These are phyloP conservation scores for Dactylorhiza incarnata DNA, from an alignment of 106 monocot species.

Conservation along the genomic window DNA sequence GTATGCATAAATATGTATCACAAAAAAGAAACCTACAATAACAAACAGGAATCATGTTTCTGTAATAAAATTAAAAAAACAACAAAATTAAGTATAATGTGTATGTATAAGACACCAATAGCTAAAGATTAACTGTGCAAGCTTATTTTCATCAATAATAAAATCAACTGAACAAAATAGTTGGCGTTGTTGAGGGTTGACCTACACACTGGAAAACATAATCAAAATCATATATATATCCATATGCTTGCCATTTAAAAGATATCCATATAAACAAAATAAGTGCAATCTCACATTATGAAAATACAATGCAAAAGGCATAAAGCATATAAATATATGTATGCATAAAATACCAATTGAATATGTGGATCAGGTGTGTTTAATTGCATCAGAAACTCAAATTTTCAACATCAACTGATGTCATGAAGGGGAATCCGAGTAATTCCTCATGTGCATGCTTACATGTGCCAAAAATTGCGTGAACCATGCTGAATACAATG, in stretches of 20 bases:
- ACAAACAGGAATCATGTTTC: no score
- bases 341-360: not conserved
- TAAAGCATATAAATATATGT: not conserved
- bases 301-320: not conserved
- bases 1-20: no score
- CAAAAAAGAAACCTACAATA: no score
- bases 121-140: no score
- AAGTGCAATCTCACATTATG: not conserved
- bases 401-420: conserved; percentile 78
- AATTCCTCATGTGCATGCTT: conserved; percentile 62
- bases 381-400: conserved; percentile 65
- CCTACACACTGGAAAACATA: not conserved
- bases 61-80: no score
- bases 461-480: not conserved
- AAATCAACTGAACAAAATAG: not conserved
- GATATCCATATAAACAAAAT: not conserved
- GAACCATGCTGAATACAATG: not conserved
- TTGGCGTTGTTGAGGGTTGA: not conserved
- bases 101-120: no score
- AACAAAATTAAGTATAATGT: no score
- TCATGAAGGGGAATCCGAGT: conserved; percentile 99
- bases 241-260: not conserved
- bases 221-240: not conserved
- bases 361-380: not conserved
- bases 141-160: not conserved